These are phyloP conservation scores for Aegilops longissima DNA, from an alignment of 176 grass and related monocot genomes.

Conservation along the genomic window DNA sequence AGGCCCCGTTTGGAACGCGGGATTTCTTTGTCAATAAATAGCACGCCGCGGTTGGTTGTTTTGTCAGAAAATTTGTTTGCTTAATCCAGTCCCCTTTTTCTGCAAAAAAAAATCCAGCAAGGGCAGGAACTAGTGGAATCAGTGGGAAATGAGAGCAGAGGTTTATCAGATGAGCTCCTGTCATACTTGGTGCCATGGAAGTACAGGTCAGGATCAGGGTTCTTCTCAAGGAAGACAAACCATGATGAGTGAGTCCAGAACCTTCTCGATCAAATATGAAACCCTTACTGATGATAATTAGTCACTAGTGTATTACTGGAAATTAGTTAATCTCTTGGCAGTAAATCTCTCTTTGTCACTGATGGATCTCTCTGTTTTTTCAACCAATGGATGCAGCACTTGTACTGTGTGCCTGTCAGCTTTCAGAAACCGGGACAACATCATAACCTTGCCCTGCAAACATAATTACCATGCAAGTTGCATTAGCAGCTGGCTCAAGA, in stretches of 20 bases:
- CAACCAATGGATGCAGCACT: slow-evolving; percentile 47
- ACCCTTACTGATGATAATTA: neutral
- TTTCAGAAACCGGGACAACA: slow-evolving; percentile 46
- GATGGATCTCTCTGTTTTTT: neutral
- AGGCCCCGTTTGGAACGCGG: neutral
- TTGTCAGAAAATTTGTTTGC: neutral
- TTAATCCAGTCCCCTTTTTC: neutral
- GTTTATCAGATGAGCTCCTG: slow-evolving; percentile 72
- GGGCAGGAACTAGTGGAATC: slow-evolving; percentile 60
- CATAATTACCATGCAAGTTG: slow-evolving; percentile 73
- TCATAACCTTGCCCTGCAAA: slow-evolving; percentile 80
- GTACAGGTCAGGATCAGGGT: slow-evolving; percentile 64
- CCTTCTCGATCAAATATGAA: neutral
- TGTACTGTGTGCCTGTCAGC: slow-evolving; percentile 69
- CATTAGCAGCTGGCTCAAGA: slow-evolving; percentile 70
- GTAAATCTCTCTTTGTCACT: slow-evolving; percentile 18
- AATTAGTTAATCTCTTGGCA: neutral
- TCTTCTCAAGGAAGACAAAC: slow-evolving; percentile 61
- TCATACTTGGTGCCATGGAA: slow-evolving; percentile 52
- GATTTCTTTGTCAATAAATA: neutral
- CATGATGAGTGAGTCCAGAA: slow-evolving; percentile 54
- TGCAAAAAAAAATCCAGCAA: slow-evolving; percentile 43
- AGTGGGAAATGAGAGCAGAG: slow-evolving; percentile 62
- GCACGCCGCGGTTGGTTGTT: neutral
- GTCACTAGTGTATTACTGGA: neutral